Percentiles rank a stretch among this genome's conserved stretches.
Conservation (phyloP, 2,329 filamentous ascomycete genomes). For the Colletotrichum liaoningense region DNA sequence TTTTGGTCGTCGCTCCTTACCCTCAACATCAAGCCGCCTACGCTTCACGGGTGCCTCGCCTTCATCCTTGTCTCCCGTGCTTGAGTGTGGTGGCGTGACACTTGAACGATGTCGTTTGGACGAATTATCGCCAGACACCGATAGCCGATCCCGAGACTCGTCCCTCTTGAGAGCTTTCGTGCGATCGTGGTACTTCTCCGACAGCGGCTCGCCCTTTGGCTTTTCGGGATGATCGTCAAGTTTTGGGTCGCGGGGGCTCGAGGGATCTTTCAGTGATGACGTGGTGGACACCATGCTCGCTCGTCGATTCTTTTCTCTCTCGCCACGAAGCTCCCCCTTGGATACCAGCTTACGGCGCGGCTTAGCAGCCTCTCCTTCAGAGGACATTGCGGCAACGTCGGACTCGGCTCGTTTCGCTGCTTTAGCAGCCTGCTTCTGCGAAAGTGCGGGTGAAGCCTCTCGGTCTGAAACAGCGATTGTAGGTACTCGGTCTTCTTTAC, state of each 20-base stretch:
- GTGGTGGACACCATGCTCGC: slow-evolving; percentile 68
- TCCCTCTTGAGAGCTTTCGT: slow-evolving; percentile 72
- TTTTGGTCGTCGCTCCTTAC: slow-evolving; percentile 60
- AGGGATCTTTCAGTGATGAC: slow-evolving; percentile 63
- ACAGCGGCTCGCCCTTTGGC: slow-evolving; percentile 52
- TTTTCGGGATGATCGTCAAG: slow-evolving; percentile 63
- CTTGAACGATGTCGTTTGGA: slow-evolving; percentile 71
- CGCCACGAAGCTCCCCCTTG: slow-evolving; percentile 70
- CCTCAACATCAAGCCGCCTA: slow-evolving; percentile 66
- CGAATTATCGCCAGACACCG: slow-evolving; percentile 61
- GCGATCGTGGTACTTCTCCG: slow-evolving; percentile 69
- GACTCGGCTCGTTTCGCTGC: slow-evolving; percentile 62
- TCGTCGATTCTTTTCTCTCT: slow-evolving; percentile 68
- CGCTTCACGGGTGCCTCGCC: slow-evolving; percentile 64
- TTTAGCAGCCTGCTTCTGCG: slow-evolving; percentile 61
- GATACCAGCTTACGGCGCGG: slow-evolving; percentile 73
- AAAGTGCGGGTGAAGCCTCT: slow-evolving; percentile 60
- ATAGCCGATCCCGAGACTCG: slow-evolving; percentile 67
- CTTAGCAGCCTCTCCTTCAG: slow-evolving; percentile 68
- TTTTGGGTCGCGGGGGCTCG: slow-evolving; percentile 62
- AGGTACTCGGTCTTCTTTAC: slow-evolving; percentile 64
- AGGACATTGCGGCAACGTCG: slow-evolving; percentile 63
- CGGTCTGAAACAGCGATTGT: slow-evolving; percentile 63
- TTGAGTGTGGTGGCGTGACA: slow-evolving; percentile 67
- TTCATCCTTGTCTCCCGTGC: slow-evolving; percentile 64